phyloP scores from a whole-genome alignment of 768 basidiomycete genomes.

The Lentinus brumalis region DNA sequence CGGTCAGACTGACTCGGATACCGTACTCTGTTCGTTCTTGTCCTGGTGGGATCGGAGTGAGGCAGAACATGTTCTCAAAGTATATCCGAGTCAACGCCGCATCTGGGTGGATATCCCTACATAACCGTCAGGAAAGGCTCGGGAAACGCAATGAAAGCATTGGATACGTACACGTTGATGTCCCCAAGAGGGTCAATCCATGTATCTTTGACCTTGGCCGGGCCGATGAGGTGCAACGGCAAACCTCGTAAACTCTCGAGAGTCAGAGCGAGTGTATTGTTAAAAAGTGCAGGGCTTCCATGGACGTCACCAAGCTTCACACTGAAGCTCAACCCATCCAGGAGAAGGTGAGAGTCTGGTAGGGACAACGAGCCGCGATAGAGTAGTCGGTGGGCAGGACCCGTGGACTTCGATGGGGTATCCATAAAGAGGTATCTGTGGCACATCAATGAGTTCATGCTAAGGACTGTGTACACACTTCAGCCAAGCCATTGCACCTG shows the following conservation, averaged over 20 bases:
- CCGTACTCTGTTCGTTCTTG: slow-evolving; percentile 52
- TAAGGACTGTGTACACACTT: too few relatives aligned
- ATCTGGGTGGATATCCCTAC: slow-evolving; percentile 70
- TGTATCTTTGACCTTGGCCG: slow-evolving; percentile 52
- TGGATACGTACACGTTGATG: slow-evolving; percentile 47
- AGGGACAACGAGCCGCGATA: slow-evolving; percentile 77
- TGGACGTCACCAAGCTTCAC: slow-evolving; percentile 2
- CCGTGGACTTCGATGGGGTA: slow-evolving; percentile 7
- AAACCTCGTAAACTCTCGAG: slow-evolving; percentile 81
- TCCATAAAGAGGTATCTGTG: background rate
- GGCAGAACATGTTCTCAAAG: slow-evolving; percentile 71
- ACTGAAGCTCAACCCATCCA: slow-evolving; percentile 76
- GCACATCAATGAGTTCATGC: too few relatives aligned
- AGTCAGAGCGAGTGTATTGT: slow-evolving; percentile 70
- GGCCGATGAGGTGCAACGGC: slow-evolving; percentile 61
- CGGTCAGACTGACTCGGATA: slow-evolving; percentile 69
- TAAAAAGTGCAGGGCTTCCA: slow-evolving; percentile 42
- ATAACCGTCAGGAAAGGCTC: background rate
- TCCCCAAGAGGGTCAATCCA: slow-evolving; percentile 55
- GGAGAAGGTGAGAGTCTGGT: slow-evolving; percentile 68
- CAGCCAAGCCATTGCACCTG: too few relatives aligned
- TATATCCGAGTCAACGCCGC: slow-evolving; percentile 64
- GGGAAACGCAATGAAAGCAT: slow-evolving; percentile 29
- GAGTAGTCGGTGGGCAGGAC: slow-evolving; percentile 53
- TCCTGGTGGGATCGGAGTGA: slow-evolving; percentile 39